Base-by-base conservation (phyloP, 208 protist species). In the Naegleria gruberi region DNA sequence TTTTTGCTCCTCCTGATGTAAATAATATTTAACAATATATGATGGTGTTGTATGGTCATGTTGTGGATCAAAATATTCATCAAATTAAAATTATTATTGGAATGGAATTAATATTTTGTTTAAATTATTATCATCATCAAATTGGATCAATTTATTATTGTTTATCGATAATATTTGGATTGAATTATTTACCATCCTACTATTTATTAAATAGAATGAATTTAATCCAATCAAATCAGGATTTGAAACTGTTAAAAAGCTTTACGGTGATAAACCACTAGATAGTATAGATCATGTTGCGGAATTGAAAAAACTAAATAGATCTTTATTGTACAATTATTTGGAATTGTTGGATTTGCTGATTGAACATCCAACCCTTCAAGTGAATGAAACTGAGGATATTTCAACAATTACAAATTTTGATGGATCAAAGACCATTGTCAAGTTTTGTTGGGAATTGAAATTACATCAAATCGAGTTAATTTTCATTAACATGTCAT, bases 271-370 rank as follows among this genome's bases (percentile, higher is more conserved):
- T 84, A 17, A 43, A 40, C 23, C 30, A 19, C 23, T 77, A 34
- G 41, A 47, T 15, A 74, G 87, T 40, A 93, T 93, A 51, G 87
- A 93, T 46, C 92, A 90, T 37, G 89, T 86, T n/a, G 43, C 57
- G 42, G 92, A 93, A 73, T 85, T 94, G 41, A 94, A 94, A 89
- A 93, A 90, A 87, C 30, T 94, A 37, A 94, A 94, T 89, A 65
- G 90, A 45, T 94, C 92, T 19, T 89, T 94, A 10, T 15, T 94
- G 41, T 91, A 90, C 90, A 94, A 94, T 81, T 94, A 90, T 81
- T 43, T 94, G 46, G 92, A 94, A 82, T 47, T 94, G 57, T 57
- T 94, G 2, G 83, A 93, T 65, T 89, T 89, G 4, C n/a, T 94
- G 19, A 82, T 93, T 37, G 90, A 91, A 19, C 92, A 93, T 47